Evolutionary conservation across 352 stramenopile species (phyloP).

Genomic region (Pythium scleroteichum): DNA sequence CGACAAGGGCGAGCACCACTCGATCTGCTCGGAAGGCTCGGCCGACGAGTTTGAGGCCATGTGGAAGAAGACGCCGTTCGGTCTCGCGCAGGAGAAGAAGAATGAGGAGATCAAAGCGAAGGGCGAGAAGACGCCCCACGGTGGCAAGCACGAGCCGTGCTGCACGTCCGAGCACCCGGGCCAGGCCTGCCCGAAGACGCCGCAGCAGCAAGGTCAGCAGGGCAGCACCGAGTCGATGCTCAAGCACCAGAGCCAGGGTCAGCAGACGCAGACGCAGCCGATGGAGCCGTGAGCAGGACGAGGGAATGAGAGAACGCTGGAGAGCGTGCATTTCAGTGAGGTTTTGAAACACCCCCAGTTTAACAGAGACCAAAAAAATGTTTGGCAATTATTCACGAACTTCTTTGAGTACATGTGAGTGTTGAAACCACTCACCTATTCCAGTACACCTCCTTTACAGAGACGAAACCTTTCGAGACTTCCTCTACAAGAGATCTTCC

Average conservation of each 20-base stretch:
- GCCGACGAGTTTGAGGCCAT: constrained; percentile 72
- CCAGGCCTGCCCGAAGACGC: neutral
- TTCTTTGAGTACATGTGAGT: too few relatives aligned
- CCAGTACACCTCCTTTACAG: too few relatives aligned
- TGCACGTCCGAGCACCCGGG: neutral
- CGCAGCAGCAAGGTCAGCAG: constrained; percentile 8
- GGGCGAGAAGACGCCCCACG: constrained; percentile 26
- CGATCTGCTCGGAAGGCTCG: constrained; percentile 53
- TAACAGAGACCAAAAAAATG: too few relatives aligned
- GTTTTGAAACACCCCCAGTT: too few relatives aligned
- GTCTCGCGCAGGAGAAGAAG: constrained; percentile 65
- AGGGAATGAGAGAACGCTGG: constrained; percentile 1
- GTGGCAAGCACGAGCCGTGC: neutral
- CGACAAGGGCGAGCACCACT: constrained; percentile 65
- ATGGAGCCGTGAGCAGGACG: constrained; percentile 19
- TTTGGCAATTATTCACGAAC: too few relatives aligned
- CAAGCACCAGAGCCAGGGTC: constrained; percentile 18
- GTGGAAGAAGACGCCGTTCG: constrained; percentile 74
- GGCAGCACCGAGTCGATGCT: constrained; percentile 15
- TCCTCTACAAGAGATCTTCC: too few relatives aligned
- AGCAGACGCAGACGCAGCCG: constrained; percentile 11
- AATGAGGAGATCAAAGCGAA: constrained; percentile 52
- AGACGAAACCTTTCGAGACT: too few relatives aligned
- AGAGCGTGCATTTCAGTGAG: too few relatives aligned
- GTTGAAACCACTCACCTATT: too few relatives aligned